Evolutionary conservation across 352 stramenopile species (phyloP).

Genomic region (Thalassiosira hispida): DNA sequence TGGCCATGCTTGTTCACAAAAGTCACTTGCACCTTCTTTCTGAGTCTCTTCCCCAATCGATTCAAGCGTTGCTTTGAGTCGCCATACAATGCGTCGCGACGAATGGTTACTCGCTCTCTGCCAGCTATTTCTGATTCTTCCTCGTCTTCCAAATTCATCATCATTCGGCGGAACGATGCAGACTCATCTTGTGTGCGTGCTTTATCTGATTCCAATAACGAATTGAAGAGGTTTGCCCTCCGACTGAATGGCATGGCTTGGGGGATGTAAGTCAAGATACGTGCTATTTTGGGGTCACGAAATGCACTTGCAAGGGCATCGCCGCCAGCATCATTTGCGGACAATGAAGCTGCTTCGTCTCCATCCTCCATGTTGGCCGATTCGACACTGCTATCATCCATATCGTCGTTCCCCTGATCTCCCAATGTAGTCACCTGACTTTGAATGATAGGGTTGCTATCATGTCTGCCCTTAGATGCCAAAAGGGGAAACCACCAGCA

Average conservation of each 20-base stretch:
- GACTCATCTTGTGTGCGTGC: constrained; percentile 65
- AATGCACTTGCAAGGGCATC: constrained; percentile 76
- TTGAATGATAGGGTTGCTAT: constrained; percentile 61
- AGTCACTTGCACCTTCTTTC: constrained; percentile 92
- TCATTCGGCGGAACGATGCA: constrained; percentile 52
- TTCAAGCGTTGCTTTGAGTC: constrained; percentile 90
- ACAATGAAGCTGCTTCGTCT: constrained; percentile 25
- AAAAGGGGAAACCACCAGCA: constrained; percentile 77
- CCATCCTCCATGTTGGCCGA: constrained; percentile 48
- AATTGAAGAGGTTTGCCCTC: constrained; percentile 80
- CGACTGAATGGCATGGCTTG: constrained; percentile 82
- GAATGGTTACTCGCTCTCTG: constrained; percentile 71
- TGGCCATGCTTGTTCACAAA: constrained; percentile 89
- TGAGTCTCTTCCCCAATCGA: constrained; percentile 83
- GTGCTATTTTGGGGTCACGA: constrained; percentile 79
- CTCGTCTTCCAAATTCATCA: constrained; percentile 61
- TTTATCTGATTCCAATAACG: constrained; percentile 78
- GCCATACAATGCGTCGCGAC: constrained; percentile 85
- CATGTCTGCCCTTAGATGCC: constrained; percentile 42
- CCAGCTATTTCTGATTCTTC: constrained; percentile 40
- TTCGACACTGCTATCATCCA: constrained; percentile 38
- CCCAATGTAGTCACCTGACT: constrained; percentile 36
- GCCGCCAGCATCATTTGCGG: constrained; percentile 49
- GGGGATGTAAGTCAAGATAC: constrained; percentile 79
- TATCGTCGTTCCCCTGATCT: constrained; percentile 43